Percentiles rank a stretch among this genome's conserved stretches.
These are phyloP conservation scores for Colletotrichum viniferum DNA, from an alignment of 2,329 filamentous ascomycete genomes.

Conservation along the genomic window DNA sequence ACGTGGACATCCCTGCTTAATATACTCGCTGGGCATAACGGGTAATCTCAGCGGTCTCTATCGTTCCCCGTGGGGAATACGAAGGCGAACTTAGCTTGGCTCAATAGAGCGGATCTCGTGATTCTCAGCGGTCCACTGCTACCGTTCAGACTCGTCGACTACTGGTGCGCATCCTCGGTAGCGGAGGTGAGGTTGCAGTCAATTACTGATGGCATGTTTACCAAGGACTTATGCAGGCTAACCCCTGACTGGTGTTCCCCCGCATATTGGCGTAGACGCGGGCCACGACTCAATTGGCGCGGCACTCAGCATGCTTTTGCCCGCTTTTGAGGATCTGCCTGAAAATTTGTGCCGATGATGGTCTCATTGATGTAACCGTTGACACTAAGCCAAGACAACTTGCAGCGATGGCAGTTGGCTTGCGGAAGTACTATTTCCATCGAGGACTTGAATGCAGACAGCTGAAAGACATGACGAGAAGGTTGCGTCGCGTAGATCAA, in stretches of 20 bases:
- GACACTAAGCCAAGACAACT: background rate
- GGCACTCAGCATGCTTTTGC: background rate
- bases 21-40: background rate
- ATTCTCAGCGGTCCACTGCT: background rate
- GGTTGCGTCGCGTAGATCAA: background rate
- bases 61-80: background rate
- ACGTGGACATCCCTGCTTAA: background rate
- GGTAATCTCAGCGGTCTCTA: too few relatives aligned
- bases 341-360: background rate
- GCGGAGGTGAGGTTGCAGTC: conserved; percentile 9
- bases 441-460: too few relatives aligned
- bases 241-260: background rate
- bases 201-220: background rate
- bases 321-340: background rate
- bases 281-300: background rate
- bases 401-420: background rate
- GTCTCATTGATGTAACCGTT: background rate
- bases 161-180: conserved; percentile 16
- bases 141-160: background rate
- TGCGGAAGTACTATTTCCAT: background rate
- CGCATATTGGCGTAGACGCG: background rate
- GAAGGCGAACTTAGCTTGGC: background rate
- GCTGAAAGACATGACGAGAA: background rate
- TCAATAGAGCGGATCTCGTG: background rate
- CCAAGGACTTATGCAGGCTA: background rate